phyloP scores from a whole-genome alignment of 768 basidiomycete species.

The Lactarius sanguifluus region DNA sequence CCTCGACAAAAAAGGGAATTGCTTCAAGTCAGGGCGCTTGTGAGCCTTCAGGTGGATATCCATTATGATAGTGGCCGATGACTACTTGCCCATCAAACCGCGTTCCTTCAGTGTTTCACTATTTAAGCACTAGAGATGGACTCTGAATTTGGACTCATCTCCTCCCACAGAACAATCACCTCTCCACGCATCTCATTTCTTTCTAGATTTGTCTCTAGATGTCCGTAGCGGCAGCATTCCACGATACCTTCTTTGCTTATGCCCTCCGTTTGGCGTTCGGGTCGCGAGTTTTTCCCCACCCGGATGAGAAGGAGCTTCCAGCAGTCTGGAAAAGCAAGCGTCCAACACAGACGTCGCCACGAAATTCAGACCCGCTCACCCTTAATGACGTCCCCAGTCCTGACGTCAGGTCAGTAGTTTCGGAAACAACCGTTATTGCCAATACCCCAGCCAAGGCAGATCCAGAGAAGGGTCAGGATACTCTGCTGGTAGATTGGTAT shows the following conservation, averaged over 20 bases:
- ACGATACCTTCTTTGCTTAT: conserved; percentile 37
- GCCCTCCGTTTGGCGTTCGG: conserved; percentile 34
- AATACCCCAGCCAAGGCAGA: conserved; percentile 4
- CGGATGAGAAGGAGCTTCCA: conserved; percentile 27
- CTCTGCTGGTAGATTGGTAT: conserved; percentile 34
- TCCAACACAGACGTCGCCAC: conserved; percentile 12
- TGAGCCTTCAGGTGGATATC: too few relatives aligned
- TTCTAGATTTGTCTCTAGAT: conserved; percentile 2
- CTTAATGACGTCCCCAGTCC: not conserved
- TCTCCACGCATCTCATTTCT: too few relatives aligned
- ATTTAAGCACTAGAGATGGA: conserved; percentile 17
- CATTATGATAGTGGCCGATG: too few relatives aligned
- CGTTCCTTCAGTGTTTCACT: not conserved
- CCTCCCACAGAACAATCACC: not conserved
- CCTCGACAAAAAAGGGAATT: too few relatives aligned
- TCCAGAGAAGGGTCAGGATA: conserved; percentile 27
- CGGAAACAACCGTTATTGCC: not conserved
- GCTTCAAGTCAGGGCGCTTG: too few relatives aligned
- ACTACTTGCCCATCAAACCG: too few relatives aligned
- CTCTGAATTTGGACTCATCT: not conserved
- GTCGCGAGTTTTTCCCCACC: conserved; percentile 29
- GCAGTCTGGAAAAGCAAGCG: conserved; percentile 23
- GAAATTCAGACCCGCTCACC: not conserved
- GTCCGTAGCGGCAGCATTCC: conserved; percentile 28
- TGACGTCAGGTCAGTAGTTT: conserved; percentile 12